Evolutionary conservation across 352 stramenopile genomes (phyloP).

Genomic region (Plasmopara viticola): DNA sequence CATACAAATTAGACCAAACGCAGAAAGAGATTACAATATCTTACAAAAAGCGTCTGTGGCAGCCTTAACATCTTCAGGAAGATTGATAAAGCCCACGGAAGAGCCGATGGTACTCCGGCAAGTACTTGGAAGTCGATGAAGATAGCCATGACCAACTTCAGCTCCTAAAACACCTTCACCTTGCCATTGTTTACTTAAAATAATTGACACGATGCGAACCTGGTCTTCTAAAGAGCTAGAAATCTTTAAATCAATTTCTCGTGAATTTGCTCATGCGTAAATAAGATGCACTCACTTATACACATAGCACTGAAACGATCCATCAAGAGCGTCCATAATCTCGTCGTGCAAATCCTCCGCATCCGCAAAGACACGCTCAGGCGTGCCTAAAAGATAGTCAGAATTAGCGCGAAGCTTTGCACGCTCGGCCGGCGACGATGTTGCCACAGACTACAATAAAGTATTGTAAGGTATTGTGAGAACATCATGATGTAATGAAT

Average conservation of each 20-base stretch:
- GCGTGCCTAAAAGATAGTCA: conserved; percentile 95
- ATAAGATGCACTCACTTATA: conserved; percentile 83
- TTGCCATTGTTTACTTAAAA: conserved; percentile 80
- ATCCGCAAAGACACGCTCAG: conserved; percentile 80
- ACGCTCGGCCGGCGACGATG: conserved; percentile 83
- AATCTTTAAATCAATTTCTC: neutral
- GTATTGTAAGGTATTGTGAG: conserved; percentile 2
- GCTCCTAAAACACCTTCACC: conserved; percentile 90
- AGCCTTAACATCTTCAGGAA: conserved; percentile 58
- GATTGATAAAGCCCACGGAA: conserved; percentile 76
- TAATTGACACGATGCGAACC: conserved; percentile 88
- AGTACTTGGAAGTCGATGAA: conserved; percentile 89
- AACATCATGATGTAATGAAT: neutral
- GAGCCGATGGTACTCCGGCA: conserved; percentile 49
- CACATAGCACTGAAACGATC: conserved; percentile 95
- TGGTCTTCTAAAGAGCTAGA: conserved; percentile 84
- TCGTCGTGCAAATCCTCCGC: conserved; percentile 87
- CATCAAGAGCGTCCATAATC: conserved; percentile 85
- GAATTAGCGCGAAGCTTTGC: conserved; percentile 83
- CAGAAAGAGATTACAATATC: conserved; percentile 1
- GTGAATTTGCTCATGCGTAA: neutral
- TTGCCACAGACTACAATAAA: conserved; percentile 62
- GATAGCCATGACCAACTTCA: conserved; percentile 93
- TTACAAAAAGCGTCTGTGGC: conserved; percentile 77
- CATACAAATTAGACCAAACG: no score